Base-by-base conservation (phyloP, 2,329 filamentous ascomycete genomes). In the Fusarium cicatricum region DNA sequence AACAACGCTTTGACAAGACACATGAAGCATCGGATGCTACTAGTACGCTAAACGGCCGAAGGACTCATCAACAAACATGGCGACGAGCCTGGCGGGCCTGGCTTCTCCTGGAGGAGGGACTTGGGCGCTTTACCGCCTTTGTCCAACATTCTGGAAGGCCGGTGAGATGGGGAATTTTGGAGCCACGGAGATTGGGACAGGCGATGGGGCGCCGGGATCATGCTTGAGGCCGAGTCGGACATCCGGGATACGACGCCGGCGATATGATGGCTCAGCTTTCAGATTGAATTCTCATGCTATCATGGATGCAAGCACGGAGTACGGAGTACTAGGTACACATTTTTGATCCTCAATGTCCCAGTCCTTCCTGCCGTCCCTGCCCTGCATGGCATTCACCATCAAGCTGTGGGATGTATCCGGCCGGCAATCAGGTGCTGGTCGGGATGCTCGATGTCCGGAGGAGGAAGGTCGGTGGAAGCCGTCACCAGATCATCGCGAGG, bases 111-210 rank as follows among this genome's bases (percentile, higher is more conserved):
- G 19, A 55, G 44, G 39, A 38, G 33, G 43, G 31, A 29, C 42
- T 53, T 28, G 32, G 36, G 16, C 33, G 37, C 53, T 26, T 58
- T 56, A 33, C 59, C 44, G 34, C 33, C 34, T 55, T 43, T 32
- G 42, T 56, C 31, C 23, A 39, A 38, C 52, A 43, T 66, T 68
- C 63, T 67, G 46, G 60, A 68, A 68, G 52, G 32, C 42, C 45
- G 52, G 49, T 52, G 39, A 52, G 53, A 63, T 63, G 47, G 53
- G 19, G 48, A 26, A 39, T 23, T 33, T 42, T 58, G 65, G 49
- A 44, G 36, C 19, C 28, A 52, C 50, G 49, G 58, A 68, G 62
- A 67, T 64, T 66, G 60, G 50, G 60, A 60, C 56, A 43, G 52
- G 52, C 59, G 47, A 67, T 56, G 60, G 21, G 26, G 37, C 42